These are phyloP conservation scores for Penicillium sclerotigenum DNA, from an alignment of 2,329 filamentous ascomycete species.

Conservation along the genomic window DNA sequence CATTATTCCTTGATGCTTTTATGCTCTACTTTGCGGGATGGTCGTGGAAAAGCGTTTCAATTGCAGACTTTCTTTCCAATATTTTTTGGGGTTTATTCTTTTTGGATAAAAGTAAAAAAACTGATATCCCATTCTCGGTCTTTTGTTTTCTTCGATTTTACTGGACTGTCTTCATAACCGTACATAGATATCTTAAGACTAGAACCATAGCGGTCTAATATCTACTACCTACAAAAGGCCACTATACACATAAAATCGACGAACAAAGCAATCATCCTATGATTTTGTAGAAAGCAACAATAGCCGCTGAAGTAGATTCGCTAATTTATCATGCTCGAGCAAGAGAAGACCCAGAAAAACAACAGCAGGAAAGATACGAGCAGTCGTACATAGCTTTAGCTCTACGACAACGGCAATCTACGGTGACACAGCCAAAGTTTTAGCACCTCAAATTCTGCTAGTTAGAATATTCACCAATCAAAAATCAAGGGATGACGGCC, in stretches of 20 bases:
- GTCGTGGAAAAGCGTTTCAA: slow-evolving; percentile 9
- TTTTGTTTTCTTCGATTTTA: background rate
- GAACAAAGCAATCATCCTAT: background rate
- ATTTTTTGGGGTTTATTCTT: background rate
- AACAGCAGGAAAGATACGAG: too few relatives aligned
- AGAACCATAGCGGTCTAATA: background rate
- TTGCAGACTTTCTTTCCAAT: background rate
- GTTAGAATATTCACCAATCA: too few relatives aligned
- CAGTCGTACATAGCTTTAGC: slow-evolving; percentile 1
- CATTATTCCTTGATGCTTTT: background rate
- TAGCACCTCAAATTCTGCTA: too few relatives aligned
- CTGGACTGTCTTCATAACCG: background rate
- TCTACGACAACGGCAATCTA: too few relatives aligned
- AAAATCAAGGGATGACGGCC: too few relatives aligned
- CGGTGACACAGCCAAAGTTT: too few relatives aligned
- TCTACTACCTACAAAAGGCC: background rate
- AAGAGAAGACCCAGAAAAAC: too few relatives aligned
- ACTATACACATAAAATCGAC: background rate
- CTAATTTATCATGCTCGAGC: slow-evolving; percentile 12
- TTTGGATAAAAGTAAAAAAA: background rate
- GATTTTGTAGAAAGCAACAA: background rate
- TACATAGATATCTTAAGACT: background rate
- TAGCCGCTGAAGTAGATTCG: background rate
- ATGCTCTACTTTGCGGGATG: slow-evolving; percentile 4
- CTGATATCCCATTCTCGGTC: slow-evolving; percentile 1